Evolutionary conservation across 2,329 filamentous ascomycete species (phyloP).

Genomic region (Penicillium griseofulvum): DNA sequence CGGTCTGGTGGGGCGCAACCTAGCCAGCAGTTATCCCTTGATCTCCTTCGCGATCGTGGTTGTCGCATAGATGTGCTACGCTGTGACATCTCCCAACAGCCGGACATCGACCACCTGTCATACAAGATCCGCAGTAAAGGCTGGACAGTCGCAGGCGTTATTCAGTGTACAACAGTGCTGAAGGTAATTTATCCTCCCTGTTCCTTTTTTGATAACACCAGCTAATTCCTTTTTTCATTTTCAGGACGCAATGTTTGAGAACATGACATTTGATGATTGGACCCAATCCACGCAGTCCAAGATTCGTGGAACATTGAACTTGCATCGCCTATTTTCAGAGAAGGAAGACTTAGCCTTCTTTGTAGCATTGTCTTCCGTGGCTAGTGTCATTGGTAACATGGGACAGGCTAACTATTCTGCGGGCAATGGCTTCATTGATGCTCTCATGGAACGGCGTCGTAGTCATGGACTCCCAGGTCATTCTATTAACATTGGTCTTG

Average conservation of each 20-base stretch:
- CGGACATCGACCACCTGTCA: slow-evolving; percentile 14
- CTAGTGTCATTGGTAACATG: slow-evolving; percentile 57
- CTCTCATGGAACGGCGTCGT: slow-evolving; percentile 19
- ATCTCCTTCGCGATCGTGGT: slow-evolving; percentile 11
- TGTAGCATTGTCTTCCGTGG: slow-evolving; percentile 56
- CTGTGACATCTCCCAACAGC: slow-evolving; percentile 17
- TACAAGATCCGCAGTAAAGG: slow-evolving; percentile 11
- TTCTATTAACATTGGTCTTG: slow-evolving; percentile 22
- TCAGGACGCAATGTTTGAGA: slow-evolving; percentile 24
- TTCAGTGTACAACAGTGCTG: slow-evolving; percentile 22
- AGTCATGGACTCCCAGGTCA: slow-evolving; percentile 12
- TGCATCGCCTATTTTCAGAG: slow-evolving; percentile 12
- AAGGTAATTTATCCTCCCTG: slow-evolving; percentile 1
- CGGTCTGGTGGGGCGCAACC: slow-evolving; percentile 16
- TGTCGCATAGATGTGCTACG: slow-evolving; percentile 13
- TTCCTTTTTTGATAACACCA: neutral
- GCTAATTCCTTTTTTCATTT: neutral
- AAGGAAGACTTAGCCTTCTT: slow-evolving; percentile 41
- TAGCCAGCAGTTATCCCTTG: slow-evolving; percentile 13
- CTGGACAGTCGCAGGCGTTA: slow-evolving; percentile 17
- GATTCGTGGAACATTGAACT: slow-evolving; percentile 15
- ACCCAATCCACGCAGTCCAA: slow-evolving; percentile 13
- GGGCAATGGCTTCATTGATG: slow-evolving; percentile 42
- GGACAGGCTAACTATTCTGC: slow-evolving; percentile 60
- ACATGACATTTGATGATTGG: slow-evolving; percentile 18